A percentile compares a stretch with the other conserved stretches of the same genome.
Conservation (phyloP, 805 yeast species). For the Lachancea thermotolerans region DNA sequence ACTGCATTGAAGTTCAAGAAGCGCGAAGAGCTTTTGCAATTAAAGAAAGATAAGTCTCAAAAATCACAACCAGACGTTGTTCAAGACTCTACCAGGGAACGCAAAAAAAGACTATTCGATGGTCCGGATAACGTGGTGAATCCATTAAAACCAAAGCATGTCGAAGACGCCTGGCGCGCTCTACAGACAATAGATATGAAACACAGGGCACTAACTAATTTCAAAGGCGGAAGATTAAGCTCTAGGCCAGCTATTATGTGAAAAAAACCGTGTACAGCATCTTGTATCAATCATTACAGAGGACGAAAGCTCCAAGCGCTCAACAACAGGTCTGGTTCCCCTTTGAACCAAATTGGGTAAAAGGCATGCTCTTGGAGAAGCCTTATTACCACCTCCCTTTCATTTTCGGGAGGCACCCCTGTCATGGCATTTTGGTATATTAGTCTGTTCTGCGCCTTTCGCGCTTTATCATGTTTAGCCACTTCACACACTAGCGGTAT, state of each 20-base stretch:
- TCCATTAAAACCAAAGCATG: conserved; percentile 73
- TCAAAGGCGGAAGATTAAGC: conserved; percentile 44
- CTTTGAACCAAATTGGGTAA: conserved; percentile 21
- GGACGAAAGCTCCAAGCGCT: too few species aligned
- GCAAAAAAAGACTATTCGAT: conserved; percentile 63
- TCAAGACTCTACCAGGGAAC: conserved; percentile 34
- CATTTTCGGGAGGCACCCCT: conserved; percentile 12
- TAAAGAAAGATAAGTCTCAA: conserved; percentile 33
- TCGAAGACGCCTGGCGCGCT: conserved; percentile 84
- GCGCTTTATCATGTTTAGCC: conserved; percentile 19
- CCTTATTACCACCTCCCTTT: conserved; percentile 17
- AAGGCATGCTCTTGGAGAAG: conserved; percentile 17
- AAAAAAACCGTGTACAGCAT: not conserved
- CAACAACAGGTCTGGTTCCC: conserved; percentile 15
- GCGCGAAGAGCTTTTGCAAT: conserved; percentile 48
- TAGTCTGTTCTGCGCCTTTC: conserved; percentile 15
- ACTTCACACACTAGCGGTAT: conserved; percentile 23
- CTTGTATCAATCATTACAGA: too few species aligned
- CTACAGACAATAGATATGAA: conserved; percentile 53
- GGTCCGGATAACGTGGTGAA: conserved; percentile 79
- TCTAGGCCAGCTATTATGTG: conserved; percentile 33
- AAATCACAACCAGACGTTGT: conserved; percentile 28
- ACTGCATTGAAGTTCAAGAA: conserved; percentile 77
- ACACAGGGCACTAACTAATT: conserved; percentile 60
- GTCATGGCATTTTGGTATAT: conserved; percentile 10